Evolutionary conservation across 148 eudicot species (phyloP).

Genomic region (Fagopyrum esculentum): DNA sequence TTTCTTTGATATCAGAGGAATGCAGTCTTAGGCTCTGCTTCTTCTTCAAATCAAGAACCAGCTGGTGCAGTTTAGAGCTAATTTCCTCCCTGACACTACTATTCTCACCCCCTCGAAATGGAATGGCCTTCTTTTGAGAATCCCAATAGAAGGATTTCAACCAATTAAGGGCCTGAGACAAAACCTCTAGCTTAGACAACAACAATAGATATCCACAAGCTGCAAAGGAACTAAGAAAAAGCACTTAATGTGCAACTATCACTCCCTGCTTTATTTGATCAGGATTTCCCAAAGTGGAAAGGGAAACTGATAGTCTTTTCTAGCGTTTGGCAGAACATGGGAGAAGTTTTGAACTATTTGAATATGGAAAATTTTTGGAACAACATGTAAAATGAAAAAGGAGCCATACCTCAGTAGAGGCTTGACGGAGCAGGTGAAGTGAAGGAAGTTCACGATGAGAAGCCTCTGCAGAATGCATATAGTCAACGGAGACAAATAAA

Average conservation of each 20-base stretch:
- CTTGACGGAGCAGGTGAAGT: conserved; percentile 66
- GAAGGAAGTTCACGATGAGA: conserved; percentile 96
- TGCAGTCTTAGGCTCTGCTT: conserved; percentile 30
- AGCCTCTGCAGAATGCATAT: conserved; percentile 58
- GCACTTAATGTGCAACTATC: background rate
- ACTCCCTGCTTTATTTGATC: background rate
- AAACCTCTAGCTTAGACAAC: background rate
- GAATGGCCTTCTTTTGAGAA: conserved; percentile 63
- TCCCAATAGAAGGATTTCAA: conserved; percentile 82
- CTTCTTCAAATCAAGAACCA: conserved; percentile 42
- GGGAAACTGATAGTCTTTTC: background rate
- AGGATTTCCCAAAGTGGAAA: background rate
- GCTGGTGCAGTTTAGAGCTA: conserved; percentile 44
- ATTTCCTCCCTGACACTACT: conserved; percentile 50
- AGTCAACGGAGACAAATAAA: conserved; percentile 8
- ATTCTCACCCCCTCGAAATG: conserved; percentile 29
- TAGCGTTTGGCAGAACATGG: background rate
- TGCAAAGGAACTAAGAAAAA: background rate
- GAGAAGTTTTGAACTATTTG: background rate
- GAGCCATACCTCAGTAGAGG: conserved; percentile 51
- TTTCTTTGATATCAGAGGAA: conserved; percentile 40
- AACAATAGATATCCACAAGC: background rate
- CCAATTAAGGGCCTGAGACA: conserved; percentile 79
- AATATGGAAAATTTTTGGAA: background rate
- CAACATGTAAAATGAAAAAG: background rate